Evolutionary conservation across 164 flowering plant species (phyloP).

Genomic region (Magnolia changhungtana): DNA sequence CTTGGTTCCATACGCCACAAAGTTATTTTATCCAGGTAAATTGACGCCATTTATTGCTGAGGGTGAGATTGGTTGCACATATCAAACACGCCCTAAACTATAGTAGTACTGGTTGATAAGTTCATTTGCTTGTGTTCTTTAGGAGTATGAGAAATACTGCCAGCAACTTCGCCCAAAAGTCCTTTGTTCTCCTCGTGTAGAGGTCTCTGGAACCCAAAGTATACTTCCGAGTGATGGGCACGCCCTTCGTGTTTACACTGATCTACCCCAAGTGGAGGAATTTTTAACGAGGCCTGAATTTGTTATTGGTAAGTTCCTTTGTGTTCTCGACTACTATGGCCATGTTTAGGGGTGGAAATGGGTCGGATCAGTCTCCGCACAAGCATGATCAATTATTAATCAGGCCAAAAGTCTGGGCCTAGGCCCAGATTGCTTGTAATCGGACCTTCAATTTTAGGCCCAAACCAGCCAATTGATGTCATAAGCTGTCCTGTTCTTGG

Average conservation of each 20-base stretch:
- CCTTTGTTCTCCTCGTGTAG: conserved; percentile 12
- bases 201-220: conserved; percentile 28
- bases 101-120: not conserved
- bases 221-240: conserved; percentile 30
- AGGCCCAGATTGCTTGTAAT: too few species aligned
- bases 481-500: too few species aligned
- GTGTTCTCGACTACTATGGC: not conserved
- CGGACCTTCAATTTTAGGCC: too few species aligned
- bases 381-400: too few species aligned
- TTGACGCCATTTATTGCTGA: conserved; percentile 1
- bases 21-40: conserved; percentile 71
- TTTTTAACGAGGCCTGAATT: conserved; percentile 80
- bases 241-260: conserved; percentile 75
- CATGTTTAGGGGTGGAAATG: not conserved
- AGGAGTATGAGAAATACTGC: conserved; percentile 63
- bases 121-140: conserved; percentile 16
- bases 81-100: not conserved
- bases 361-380: too few species aligned
- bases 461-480: too few species aligned
- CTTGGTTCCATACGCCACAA: conserved; percentile 91
- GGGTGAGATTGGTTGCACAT: not conserved
- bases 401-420: too few species aligned
- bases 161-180: conserved; percentile 35
- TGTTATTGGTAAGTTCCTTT: conserved; percentile 55
- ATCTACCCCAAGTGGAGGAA: conserved; percentile 86